These are phyloP conservation scores for Rhytidiadelphus loreus DNA, from an alignment of 225 moss, liverwort and hornwort species.

Conservation along the genomic window DNA sequence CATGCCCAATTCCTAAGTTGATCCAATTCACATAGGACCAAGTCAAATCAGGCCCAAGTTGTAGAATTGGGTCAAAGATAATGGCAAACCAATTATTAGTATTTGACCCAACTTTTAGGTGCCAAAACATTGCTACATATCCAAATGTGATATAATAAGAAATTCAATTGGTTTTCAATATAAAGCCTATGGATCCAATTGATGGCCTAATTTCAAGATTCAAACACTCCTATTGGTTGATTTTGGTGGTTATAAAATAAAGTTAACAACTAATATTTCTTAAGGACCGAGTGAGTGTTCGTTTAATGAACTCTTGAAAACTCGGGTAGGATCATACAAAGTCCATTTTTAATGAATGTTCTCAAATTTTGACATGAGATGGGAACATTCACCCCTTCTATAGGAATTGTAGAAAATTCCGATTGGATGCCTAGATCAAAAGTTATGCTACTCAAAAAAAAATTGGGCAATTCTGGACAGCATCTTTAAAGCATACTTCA, in stretches of 20 bases:
- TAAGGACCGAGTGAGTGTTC: too few relatives aligned
- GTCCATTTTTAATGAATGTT: neutral
- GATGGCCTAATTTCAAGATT: neutral
- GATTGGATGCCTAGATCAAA: neutral
- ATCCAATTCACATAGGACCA: fast-evolving
- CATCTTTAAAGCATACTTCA: neutral
- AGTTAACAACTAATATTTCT: neutral
- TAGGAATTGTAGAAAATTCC: neutral
- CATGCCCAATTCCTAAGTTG: fast-evolving
- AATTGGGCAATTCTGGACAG: fast-evolving
- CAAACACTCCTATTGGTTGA: neutral
- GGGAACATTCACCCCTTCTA: too few relatives aligned
- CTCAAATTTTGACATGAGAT: neutral
- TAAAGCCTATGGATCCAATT: neutral
- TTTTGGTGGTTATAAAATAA: neutral
- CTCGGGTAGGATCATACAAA: neutral
- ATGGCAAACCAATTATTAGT: neutral
- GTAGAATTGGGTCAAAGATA: neutral
- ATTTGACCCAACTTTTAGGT: too few relatives aligned
- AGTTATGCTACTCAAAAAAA: neutral
- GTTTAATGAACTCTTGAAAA: too few relatives aligned
- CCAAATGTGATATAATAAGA: neutral
- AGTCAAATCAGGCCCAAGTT: neutral
- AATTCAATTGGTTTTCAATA: neutral
- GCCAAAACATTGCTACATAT: neutral